These are phyloP conservation scores for Coix lacrymajobi DNA, from an alignment of 176 grass and related monocot genomes.

Conservation along the genomic window DNA sequence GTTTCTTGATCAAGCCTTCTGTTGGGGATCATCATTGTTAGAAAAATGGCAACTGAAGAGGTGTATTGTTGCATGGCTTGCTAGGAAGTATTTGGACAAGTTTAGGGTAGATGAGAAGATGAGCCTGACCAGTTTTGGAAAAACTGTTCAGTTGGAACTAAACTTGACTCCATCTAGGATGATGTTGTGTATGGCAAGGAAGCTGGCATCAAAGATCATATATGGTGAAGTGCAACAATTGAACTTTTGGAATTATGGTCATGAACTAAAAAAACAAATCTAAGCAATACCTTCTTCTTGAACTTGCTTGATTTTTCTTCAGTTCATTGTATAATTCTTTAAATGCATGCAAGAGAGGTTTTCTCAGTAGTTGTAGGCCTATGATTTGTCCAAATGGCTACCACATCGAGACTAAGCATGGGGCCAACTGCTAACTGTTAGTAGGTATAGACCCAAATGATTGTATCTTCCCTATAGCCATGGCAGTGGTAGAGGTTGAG, in stretches of 20 bases:
- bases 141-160: neutral
- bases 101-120: neutral
- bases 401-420: conserved; percentile 6
- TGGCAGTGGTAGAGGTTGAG: neutral
- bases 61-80: neutral
- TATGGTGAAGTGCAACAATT: neutral
- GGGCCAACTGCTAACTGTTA: neutral
- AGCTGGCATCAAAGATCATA: neutral
- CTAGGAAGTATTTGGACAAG: neutral
- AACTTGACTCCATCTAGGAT: neutral
- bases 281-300: neutral
- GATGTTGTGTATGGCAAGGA: neutral
- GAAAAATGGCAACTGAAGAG: neutral
- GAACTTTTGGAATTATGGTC: neutral
- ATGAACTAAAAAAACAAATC: neutral
- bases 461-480: neutral
- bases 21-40: neutral
- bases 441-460: neutral
- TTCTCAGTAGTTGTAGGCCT: neutral
- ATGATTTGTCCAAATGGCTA: neutral
- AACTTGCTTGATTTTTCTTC: neutral
- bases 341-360: neutral
- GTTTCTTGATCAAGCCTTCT: neutral
- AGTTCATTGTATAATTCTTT: neutral
- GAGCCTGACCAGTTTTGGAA: neutral